phyloP scores from a whole-genome alignment of 371 early-diverging fungal species.

The Sporodiniella umbellata region DNA sequence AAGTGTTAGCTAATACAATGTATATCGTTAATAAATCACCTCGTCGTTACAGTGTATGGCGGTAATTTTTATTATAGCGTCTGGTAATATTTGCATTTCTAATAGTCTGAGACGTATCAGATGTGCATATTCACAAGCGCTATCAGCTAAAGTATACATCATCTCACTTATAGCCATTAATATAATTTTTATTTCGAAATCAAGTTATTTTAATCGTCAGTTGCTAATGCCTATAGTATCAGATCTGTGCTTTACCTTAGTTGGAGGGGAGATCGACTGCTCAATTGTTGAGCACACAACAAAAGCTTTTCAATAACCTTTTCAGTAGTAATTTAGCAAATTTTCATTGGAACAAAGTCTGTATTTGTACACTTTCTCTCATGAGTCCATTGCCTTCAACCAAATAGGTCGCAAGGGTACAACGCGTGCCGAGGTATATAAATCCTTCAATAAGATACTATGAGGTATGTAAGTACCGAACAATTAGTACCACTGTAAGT shows the following conservation, averaged over 20 bases:
- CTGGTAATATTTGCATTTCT: constrained; percentile 36
- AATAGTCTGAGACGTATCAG: constrained; percentile 27
- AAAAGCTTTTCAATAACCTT: constrained; percentile 25
- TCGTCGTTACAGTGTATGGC: constrained; percentile 34
- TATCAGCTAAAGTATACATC: constrained; percentile 29
- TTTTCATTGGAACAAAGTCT: too few species aligned
- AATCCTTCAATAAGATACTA: constrained; percentile 32
- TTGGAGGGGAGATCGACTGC: constrained; percentile 22
- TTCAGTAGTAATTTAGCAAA: too few species aligned
- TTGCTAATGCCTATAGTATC: too few species aligned
- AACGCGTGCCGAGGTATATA: constrained; percentile 31
- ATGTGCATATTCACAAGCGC: constrained; percentile 25
- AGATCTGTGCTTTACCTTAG: too few species aligned
- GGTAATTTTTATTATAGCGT: constrained; percentile 33
- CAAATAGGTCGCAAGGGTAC: constrained; percentile 21
- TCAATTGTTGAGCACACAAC: constrained; percentile 18
- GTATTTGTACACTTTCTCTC: constrained; percentile 24
- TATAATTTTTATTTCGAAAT: neutral
- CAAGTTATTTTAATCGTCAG: too few species aligned
- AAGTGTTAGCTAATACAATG: too few species aligned
- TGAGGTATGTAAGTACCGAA: too few species aligned
- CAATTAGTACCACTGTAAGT: too few species aligned
- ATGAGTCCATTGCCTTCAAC: constrained; percentile 9
- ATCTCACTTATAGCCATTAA: constrained; percentile 29
- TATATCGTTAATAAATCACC: too few species aligned